Evolutionary conservation across 2,329 filamentous ascomycete genomes (phyloP), one percentile per base, ranked within the genome.

Genomic region (Celoporthe dispersa): DNA sequence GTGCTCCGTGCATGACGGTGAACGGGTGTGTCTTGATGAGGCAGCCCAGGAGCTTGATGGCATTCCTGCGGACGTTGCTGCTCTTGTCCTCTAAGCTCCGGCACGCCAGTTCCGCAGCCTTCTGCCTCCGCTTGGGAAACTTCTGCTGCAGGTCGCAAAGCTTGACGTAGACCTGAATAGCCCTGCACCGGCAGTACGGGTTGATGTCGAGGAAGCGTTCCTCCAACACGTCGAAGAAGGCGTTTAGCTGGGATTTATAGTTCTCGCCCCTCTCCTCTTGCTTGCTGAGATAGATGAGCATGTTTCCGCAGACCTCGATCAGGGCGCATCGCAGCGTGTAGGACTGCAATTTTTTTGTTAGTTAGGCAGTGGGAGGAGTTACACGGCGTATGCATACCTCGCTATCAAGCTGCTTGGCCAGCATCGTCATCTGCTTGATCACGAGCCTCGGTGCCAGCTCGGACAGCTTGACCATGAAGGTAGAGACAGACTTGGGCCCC

Each of bases 131-230:
- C 81, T 98, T 98, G 51, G 94, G 94, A 76, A 97, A 98, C 78
- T 98, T 98, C 73, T 95, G 93, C 62, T 97, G 94, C n/a, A 98
- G 86, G 69, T 98, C 94, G 76, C 94, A 98, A 16, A 99, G 87
- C 77, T 91, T 95, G 81, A 93, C 88, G 77, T 96, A 98, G 3
- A 98, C 96, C 78, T 99, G 96, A 71, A 99, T 93, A 2, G 94
- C 90, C 75, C 95, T 88, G 80, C 92, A 97, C 76, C 96, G 89
- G 78, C 94, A 98, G 81, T 98, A 99, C 0, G 96, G 97, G 80
- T 98, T 99, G 77, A 97, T 89, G 76, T 99, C 96, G 64, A 98
- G 86, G 80, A 99, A 99, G 16, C 96, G 90, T 81, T 98, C 95
- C 78, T 99, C 94, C 2, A 99, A 84, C 0, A 98, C 94, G 76